phyloP scores from a whole-genome alignment of 768 basidiomycete genomes.

The Agrocybe chaxingu region DNA sequence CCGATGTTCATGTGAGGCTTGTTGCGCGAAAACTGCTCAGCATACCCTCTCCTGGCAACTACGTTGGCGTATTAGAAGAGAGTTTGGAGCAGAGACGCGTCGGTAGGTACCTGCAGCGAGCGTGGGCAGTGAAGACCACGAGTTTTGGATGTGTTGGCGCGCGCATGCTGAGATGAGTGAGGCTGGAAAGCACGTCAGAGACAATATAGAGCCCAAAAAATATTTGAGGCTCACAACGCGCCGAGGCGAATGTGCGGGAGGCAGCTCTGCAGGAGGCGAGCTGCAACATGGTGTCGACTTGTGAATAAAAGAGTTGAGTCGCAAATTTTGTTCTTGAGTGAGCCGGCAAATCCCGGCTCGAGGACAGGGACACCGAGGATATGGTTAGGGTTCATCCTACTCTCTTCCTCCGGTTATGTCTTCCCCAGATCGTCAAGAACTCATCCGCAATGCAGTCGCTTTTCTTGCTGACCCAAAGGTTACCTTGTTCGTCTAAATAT shows the following conservation, averaged over 20 bases:
- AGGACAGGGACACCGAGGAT: slow-evolving; percentile 11
- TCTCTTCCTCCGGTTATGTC: slow-evolving; percentile 32
- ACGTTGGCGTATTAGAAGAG: not conserved
- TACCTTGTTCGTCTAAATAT: not conserved
- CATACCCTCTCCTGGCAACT: slow-evolving; percentile 70
- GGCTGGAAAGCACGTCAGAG: slow-evolving; percentile 18
- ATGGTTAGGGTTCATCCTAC: slow-evolving; percentile 16
- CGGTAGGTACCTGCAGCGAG: slow-evolving; percentile 25
- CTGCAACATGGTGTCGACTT: slow-evolving; percentile 41
- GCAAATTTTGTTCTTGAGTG: slow-evolving; percentile 24
- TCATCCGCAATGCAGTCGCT: slow-evolving; percentile 76
- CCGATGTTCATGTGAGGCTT: slow-evolving; percentile 97
- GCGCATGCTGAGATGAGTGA: slow-evolving; percentile 31
- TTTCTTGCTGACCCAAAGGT: slow-evolving; percentile 88
- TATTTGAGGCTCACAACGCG: slow-evolving; percentile 35
- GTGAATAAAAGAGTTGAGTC: slow-evolving; percentile 12
- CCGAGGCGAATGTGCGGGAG: slow-evolving; percentile 42
- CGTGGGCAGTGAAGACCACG: slow-evolving; percentile 22
- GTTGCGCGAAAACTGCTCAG: slow-evolving; percentile 69
- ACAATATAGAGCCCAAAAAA: not conserved
- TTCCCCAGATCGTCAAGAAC: slow-evolving; percentile 62
- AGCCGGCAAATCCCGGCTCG: slow-evolving; percentile 21
- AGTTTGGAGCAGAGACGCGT: slow-evolving; percentile 8
- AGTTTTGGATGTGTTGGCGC: slow-evolving; percentile 30
- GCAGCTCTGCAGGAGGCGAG: slow-evolving; percentile 49